These are phyloP conservation scores for Alternaria atra DNA, from an alignment of 2,329 filamentous ascomycete species.

Conservation along the genomic window DNA sequence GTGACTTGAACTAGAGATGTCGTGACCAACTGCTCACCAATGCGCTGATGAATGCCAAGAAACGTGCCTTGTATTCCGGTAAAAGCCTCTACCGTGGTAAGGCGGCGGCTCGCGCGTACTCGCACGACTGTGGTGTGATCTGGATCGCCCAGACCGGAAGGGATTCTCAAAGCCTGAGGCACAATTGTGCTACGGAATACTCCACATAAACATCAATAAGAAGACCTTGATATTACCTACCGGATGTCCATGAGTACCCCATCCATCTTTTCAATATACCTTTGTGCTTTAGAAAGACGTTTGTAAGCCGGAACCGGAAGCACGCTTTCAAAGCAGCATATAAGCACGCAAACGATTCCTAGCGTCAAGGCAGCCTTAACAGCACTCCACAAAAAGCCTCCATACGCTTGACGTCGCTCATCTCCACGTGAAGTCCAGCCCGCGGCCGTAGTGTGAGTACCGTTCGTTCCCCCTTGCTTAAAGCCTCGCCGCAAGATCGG, in stretches of 20 bases:
- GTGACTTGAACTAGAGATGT: conserved; percentile 24
- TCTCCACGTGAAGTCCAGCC: neutral
- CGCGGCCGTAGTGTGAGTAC: conserved; percentile 1
- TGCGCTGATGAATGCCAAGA: neutral
- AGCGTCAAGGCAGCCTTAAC: conserved; percentile 6
- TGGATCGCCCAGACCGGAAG: neutral
- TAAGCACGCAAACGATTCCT: neutral
- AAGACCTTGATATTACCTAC: neutral
- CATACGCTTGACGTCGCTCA: neutral
- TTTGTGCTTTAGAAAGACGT: neutral
- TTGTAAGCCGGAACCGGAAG: neutral
- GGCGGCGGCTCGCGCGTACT: conserved; percentile 12
- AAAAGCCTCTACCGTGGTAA: conserved; percentile 11
- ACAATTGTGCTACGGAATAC: neutral
- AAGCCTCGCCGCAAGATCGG: neutral
- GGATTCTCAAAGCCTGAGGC: neutral
- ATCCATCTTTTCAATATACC: neutral
- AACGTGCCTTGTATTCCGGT: neutral
- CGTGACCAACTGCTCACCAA: conserved; percentile 28
- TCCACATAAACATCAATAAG: neutral
- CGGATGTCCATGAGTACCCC: neutral
- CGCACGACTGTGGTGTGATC: conserved; percentile 38
- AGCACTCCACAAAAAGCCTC: conserved; percentile 1
- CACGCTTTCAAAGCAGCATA: conserved; percentile 1
- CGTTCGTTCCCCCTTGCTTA: neutral